These are phyloP conservation scores for Oryza officinalis DNA, from an alignment of 176 grass and related monocot species.

Conservation along the genomic window DNA sequence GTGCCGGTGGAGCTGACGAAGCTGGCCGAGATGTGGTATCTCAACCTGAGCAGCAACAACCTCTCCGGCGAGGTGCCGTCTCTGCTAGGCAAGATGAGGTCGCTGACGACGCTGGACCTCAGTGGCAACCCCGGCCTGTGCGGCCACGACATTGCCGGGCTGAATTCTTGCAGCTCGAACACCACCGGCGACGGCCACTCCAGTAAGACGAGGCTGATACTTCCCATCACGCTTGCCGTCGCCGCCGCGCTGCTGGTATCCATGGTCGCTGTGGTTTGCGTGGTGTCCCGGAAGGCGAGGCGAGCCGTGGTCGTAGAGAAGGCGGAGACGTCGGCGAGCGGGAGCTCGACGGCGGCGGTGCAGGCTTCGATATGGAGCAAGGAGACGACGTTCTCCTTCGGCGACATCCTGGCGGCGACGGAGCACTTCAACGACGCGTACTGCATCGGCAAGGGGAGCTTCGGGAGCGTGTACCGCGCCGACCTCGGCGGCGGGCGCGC, in stretches of 20 bases:
- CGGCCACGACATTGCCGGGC: constrained; percentile 52
- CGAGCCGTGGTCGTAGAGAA: neutral
- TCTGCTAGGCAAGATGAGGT: constrained; percentile 51
- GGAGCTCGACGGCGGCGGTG: neutral
- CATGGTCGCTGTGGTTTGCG: neutral
- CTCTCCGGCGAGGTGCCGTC: constrained; percentile 53
- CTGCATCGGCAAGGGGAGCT: constrained; percentile 81
- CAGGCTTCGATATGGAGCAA: constrained; percentile 66
- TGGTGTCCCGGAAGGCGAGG: constrained; percentile 35
- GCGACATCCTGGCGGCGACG: constrained; percentile 71
- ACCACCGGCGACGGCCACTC: neutral
- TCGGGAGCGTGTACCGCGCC: constrained; percentile 76
- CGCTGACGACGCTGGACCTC: constrained; percentile 54
- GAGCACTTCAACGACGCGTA: constrained; percentile 74
- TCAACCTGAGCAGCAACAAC: constrained; percentile 70
- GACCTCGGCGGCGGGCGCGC: constrained; percentile 42
- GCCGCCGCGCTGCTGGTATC: constrained; percentile 27
- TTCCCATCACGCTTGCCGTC: constrained; percentile 25
- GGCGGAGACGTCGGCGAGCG: constrained; percentile 4
- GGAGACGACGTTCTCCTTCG: constrained; percentile 64
- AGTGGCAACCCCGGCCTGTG: constrained; percentile 67
- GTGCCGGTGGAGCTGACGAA: constrained; percentile 57
- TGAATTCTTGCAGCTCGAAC: constrained; percentile 39
- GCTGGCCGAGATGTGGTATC: constrained; percentile 37
- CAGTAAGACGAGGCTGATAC: constrained; percentile 35